phyloP scores from a whole-genome alignment of 495 filamentous ascomycete genomes.

The Pseudoneurospora amorphoporcata region DNA sequence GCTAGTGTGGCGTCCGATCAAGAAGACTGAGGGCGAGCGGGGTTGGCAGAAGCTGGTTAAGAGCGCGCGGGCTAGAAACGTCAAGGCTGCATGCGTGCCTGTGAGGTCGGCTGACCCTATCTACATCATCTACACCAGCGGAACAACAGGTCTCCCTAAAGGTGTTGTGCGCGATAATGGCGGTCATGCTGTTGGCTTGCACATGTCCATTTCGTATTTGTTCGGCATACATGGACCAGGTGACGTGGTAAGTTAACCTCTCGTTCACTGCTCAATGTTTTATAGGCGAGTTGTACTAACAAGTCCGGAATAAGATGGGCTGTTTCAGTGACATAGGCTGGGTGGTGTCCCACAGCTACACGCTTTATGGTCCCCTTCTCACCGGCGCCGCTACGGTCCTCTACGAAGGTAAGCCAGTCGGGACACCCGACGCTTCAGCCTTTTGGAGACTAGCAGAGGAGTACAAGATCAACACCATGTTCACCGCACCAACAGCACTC shows the following conservation, averaged over 20 bases:
- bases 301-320: conserved; percentile 10
- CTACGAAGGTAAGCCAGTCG: conserved; percentile 87
- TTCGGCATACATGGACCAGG: conserved; percentile 72
- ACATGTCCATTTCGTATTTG: conserved; percentile 65
- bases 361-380: conserved; percentile 68
- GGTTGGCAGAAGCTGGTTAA: conserved; percentile 70
- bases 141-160: conserved; percentile 82
- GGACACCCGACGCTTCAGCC: conserved; percentile 74
- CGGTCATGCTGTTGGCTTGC: conserved; percentile 79
- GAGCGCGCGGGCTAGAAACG: conserved; percentile 51
- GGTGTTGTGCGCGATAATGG: conserved; percentile 77
- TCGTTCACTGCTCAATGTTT: background rate
- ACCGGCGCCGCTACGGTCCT: conserved; percentile 78
- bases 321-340: conserved; percentile 64
- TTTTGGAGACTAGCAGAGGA: conserved; percentile 84
- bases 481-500: conserved; percentile 78
- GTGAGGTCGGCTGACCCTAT: conserved; percentile 65
- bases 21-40: conserved; percentile 54
- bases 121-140: conserved; percentile 84
- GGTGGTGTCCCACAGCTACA: conserved; percentile 80
- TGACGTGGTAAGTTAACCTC: conserved; percentile 45
- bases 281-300: background rate
- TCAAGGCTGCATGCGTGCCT: conserved; percentile 62
- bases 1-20: conserved; percentile 57
- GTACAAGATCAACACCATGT: conserved; percentile 73